These are phyloP conservation scores for Malus hybrid DNA, from an alignment of 331 rosid genomes.

Conservation along the genomic window DNA sequence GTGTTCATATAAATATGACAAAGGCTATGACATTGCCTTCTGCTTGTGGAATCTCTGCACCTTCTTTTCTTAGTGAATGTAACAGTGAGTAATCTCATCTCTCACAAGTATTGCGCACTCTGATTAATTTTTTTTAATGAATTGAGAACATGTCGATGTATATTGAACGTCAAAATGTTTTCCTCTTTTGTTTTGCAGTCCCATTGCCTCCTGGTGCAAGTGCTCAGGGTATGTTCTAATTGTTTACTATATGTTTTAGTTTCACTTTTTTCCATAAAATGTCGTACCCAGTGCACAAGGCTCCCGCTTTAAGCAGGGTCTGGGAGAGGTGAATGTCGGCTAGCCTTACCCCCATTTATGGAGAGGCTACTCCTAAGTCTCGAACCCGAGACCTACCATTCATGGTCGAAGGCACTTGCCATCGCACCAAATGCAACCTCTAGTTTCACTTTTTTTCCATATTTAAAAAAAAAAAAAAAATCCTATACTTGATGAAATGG, in stretches of 20 bases:
- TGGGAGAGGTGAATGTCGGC: too few species aligned
- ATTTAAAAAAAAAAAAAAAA: too few species aligned
- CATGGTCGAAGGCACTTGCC: too few species aligned
- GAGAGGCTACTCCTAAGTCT: too few species aligned
- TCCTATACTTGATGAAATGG: background rate
- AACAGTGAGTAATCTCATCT: background rate
- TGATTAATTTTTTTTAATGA: background rate
- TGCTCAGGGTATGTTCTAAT: background rate
- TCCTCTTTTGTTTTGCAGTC: background rate
- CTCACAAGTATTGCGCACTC: background rate
- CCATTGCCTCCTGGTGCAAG: background rate
- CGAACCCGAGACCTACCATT: too few species aligned
- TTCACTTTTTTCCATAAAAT: too few species aligned
- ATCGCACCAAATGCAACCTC: too few species aligned
- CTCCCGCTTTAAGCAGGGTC: too few species aligned
- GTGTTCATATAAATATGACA: slow-evolving; percentile 2
- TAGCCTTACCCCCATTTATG: too few species aligned
- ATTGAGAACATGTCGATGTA: background rate
- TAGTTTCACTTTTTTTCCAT: too few species aligned
- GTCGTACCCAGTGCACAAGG: too few species aligned
- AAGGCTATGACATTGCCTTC: slow-evolving; percentile 1
- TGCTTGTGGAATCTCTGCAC: background rate
- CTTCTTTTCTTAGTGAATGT: background rate
- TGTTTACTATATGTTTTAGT: background rate
- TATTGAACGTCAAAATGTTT: background rate